Base-by-base conservation (phyloP, 2,329 filamentous ascomycete species). In the Ambrosiella cleistominuta region DNA sequence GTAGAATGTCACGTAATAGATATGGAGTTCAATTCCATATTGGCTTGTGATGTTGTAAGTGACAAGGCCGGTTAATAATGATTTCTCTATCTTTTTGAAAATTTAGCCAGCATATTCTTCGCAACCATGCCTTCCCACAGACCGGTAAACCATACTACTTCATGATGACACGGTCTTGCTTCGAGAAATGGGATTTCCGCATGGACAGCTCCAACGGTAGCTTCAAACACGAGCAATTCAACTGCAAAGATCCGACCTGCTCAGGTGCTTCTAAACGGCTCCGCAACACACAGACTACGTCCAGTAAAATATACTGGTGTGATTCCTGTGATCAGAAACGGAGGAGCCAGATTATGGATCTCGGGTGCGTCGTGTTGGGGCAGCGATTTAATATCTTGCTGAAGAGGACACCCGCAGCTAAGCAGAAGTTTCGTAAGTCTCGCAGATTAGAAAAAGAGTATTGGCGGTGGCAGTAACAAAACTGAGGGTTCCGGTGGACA, bases 341-440 rank as follows among this genome's bases (percentile, higher is more conserved):
- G 9, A 38, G 35, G 13, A 35, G 12, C 7, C 53, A 55, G 53
- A 44, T 44, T 35, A 55, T 35, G 8, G 17, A 42, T 5, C 35
- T 55, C 9, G 53, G n/a, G 15, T 7, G 2, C 9, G 17, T 19
- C 9, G 53, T 55, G 17, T 8, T 55, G 37, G 53, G 53, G 12
- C 15, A 27, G 11, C 53, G 53, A 7, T 55, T 15, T n/a, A 19
- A 19, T 11, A 15, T 6, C 7, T 44, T 55, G 38, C 7, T 17
- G 6, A 37, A 19, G 8, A 11, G 40, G 13, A 27, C 13, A 2
- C 27, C 53, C 6, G 40, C 2, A 3, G 38, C 38, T 13, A 55
- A 55, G 53, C 36, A 37, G 38, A n/a, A 44, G 37, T 55, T 55
- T 17, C 17, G 53, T 55, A 44, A 55, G 53, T 55, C 11, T 36